Conservation (phyloP, 768 basidiomycete species). For the Tulasnella sp. region DNA sequence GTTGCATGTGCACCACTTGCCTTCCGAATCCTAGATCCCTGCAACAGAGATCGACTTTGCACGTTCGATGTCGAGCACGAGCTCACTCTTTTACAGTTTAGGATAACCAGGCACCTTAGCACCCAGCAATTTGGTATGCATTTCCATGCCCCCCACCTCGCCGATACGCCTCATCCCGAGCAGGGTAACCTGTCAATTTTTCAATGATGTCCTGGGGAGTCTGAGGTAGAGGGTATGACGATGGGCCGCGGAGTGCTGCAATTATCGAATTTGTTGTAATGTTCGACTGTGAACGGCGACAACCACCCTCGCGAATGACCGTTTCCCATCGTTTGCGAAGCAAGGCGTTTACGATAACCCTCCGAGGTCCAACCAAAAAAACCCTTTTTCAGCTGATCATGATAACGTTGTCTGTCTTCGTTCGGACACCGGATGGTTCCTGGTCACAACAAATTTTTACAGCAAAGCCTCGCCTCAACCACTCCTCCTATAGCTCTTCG, state of each 20-base stretch:
- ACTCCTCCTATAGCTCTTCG: neutral
- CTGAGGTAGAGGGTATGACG: neutral
- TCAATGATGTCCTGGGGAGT: neutral
- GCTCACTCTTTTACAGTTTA: neutral
- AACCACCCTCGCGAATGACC: no score
- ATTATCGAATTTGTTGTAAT: neutral
- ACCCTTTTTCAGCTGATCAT: neutral
- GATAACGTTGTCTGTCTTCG: neutral
- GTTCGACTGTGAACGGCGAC: neutral
- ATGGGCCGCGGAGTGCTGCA: neutral
- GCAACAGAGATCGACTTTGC: neutral
- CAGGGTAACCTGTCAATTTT: neutral
- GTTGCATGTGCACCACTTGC: neutral
- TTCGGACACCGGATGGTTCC: neutral
- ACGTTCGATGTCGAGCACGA: neutral
- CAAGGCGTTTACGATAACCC: neutral
- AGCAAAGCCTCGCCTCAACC: neutral
- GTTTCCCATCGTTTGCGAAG: neutral
- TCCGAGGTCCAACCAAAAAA: neutral
- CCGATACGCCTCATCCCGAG: neutral
- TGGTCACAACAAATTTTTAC: neutral
- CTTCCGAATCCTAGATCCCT: neutral
- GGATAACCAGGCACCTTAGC: neutral
- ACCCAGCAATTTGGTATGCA: neutral
- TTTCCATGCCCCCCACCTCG: neutral